Evolutionary conservation across 2,329 filamentous ascomycete species (phyloP).

Genomic region (Xylaria sp.): DNA sequence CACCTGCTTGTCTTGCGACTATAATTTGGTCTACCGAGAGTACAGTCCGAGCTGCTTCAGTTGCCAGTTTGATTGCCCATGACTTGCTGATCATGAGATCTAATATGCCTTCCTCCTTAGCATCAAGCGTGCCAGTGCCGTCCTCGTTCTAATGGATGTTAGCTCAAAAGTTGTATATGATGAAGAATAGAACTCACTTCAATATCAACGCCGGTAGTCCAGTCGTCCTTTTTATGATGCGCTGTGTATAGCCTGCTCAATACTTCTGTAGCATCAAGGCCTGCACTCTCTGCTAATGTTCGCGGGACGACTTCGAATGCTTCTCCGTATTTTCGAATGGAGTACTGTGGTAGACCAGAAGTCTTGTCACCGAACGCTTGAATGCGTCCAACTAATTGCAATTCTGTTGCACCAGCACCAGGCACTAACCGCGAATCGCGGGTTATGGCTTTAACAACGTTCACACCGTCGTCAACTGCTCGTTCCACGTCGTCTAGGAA

Average conservation of each 20-base stretch:
- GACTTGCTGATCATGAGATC: constrained; percentile 92
- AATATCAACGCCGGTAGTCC: constrained; percentile 93
- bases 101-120: constrained; percentile 86
- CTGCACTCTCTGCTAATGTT: constrained; percentile 92
- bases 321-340: constrained; percentile 96
- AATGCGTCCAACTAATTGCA: constrained; percentile 92
- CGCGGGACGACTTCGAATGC: constrained; percentile 97
- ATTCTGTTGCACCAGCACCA: constrained; percentile 92
- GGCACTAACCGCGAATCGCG: constrained; percentile 91
- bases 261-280: constrained; percentile 96
- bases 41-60: constrained; percentile 92
- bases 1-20: constrained; percentile 94
- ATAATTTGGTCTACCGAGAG: constrained; percentile 99
- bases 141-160: constrained; percentile 21
- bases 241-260: constrained; percentile 91
- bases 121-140: constrained; percentile 77
- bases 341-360: constrained; percentile 90
- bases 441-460: constrained; percentile 98
- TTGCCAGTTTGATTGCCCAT: constrained; percentile 97
- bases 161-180: constrained; percentile 8
- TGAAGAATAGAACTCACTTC: constrained; percentile 63
- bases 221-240: constrained; percentile 87
- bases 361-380: constrained; percentile 92
- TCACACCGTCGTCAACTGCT: constrained; percentile 97
- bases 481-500: constrained; percentile 97